Percentiles rank a stretch among this genome's conserved stretches.
phyloP scores from a whole-genome alignment of 345 rosid genomes.

The Gossypium rotundifolium region DNA sequence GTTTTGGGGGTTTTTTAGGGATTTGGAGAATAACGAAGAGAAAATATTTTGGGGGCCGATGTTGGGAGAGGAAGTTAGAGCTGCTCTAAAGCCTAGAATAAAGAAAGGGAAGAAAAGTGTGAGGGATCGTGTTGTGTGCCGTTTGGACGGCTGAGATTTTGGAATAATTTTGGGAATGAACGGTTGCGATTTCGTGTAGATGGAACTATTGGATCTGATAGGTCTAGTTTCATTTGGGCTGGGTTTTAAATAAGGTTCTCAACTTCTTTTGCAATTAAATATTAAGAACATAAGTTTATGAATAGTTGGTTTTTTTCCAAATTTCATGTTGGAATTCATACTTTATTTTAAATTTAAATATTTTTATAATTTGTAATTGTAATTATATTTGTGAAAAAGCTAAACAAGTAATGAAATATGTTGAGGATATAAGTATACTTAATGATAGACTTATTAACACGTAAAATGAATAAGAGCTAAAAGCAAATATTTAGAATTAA shows the following conservation, averaged over 20 bases:
- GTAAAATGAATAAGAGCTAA: too few species aligned
- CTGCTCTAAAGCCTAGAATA: not conserved
- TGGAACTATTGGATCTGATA: not conserved
- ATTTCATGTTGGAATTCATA: too few species aligned
- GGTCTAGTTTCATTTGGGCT: not conserved
- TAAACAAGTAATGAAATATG: too few species aligned
- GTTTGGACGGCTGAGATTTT: slow-evolving; percentile 23
- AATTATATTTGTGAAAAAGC: too few species aligned
- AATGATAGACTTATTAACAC: too few species aligned
- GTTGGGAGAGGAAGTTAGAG: not conserved
- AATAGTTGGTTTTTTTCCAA: too few species aligned
- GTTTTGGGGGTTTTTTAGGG: slow-evolving; percentile 3
- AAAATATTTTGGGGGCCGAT: not conserved
- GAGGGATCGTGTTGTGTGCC: not conserved
- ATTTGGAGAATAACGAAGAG: not conserved
- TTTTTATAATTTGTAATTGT: too few species aligned
- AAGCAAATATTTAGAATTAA: too few species aligned
- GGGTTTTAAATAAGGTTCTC: not conserved
- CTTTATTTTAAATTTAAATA: too few species aligned
- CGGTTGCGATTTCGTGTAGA: not conserved
- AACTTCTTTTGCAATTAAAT: too few species aligned
- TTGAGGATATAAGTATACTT: too few species aligned
- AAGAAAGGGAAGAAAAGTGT: not conserved
- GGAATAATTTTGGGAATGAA: not conserved
- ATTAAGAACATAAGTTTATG: too few species aligned